A percentile compares a stretch with the other conserved stretches of the same genome.
phyloP scores from a whole-genome alignment of 352 stramenopile genomes.

The Globisporangium paroecandrum region DNA sequence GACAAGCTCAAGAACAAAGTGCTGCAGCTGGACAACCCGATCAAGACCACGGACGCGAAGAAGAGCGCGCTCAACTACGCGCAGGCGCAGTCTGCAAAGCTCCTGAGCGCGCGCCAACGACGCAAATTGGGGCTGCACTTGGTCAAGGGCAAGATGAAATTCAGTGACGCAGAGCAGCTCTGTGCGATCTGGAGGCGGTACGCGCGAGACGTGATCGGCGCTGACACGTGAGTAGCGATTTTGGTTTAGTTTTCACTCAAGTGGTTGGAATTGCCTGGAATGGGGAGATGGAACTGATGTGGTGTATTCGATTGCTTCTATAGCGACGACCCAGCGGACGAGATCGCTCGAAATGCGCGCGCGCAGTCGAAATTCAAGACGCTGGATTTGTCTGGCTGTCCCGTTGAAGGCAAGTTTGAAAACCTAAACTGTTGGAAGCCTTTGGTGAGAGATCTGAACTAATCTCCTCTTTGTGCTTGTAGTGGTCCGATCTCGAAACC shows the following conservation, averaged over 20 bases:
- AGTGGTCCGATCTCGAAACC: slow-evolving; percentile 62
- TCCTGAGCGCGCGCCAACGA: slow-evolving; percentile 61
- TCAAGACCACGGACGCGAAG: slow-evolving; percentile 36
- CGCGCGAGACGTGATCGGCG: slow-evolving; percentile 45
- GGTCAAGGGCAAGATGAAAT: slow-evolving; percentile 41
- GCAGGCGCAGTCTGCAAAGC: slow-evolving; percentile 46
- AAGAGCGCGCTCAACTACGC: slow-evolving; percentile 28
- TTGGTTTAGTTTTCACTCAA: not conserved
- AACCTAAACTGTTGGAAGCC: not conserved
- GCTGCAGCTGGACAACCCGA: slow-evolving; percentile 70
- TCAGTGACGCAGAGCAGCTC: slow-evolving; percentile 54
- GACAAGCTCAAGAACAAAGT: slow-evolving; percentile 79
- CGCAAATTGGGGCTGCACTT: slow-evolving; percentile 54
- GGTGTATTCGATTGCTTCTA: not conserved
- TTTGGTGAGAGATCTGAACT: not conserved
- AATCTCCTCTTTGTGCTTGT: not conserved
- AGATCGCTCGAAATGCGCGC: slow-evolving; percentile 18
- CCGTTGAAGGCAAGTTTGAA: slow-evolving; percentile 49
- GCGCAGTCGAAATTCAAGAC: slow-evolving; percentile 54
- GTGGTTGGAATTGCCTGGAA: slow-evolving; percentile 14
- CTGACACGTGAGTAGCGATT: slow-evolving; percentile 27
- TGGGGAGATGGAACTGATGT: slow-evolving; percentile 5
- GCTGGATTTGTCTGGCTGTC: slow-evolving; percentile 68
- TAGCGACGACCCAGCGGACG: slow-evolving; percentile 18
- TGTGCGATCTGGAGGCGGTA: slow-evolving; percentile 67